Percentiles rank a stretch among this genome's conserved stretches.
Conservation (phyloP, 2,329 filamentous ascomycete species). For the Venturia asperata region DNA sequence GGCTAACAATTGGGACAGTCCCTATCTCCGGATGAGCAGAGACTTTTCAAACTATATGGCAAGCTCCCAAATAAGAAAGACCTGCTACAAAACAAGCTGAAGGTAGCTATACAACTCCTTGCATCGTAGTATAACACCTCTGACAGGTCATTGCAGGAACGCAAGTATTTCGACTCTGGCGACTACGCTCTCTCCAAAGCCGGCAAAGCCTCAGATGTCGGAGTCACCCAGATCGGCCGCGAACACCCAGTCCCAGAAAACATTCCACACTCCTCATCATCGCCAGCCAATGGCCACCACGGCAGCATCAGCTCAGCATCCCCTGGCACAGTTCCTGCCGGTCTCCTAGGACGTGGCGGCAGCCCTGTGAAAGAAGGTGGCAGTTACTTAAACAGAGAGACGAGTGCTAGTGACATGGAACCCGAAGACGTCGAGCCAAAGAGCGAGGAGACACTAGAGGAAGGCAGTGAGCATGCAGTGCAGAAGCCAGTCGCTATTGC, state of each 20-base stretch:
- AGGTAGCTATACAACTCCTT: conserved; percentile 43
- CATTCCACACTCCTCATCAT: conserved; percentile 79
- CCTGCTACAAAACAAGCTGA: conserved; percentile 94
- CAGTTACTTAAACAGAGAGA: conserved; percentile 78
- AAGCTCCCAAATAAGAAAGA: conserved; percentile 96
- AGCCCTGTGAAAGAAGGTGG: conserved; percentile 79
- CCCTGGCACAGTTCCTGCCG: conserved; percentile 33
- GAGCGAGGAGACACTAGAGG: conserved; percentile 4
- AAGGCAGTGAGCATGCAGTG: conserved; percentile 18
- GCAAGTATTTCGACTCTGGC: conserved; percentile 93
- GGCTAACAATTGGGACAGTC: conserved; percentile 49
- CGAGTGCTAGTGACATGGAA: conserved; percentile 52
- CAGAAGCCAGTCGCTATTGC: conserved; percentile 3
- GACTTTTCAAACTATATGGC: conserved; percentile 92
- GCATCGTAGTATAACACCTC: not conserved
- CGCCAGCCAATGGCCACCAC: conserved; percentile 41
- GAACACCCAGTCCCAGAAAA: conserved; percentile 93
- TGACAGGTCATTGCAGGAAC: conserved; percentile 51
- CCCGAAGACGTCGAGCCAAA: conserved; percentile 20
- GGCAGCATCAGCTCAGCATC: conserved; percentile 20
- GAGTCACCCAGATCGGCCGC: conserved; percentile 87
- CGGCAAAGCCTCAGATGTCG: conserved; percentile 89
- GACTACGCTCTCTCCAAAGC: conserved; percentile 97
- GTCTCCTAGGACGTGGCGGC: conserved; percentile 48
- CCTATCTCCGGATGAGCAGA: conserved; percentile 89